A percentile compares a stretch with the other conserved stretches of the same genome.
Conservation (phyloP, 2,329 filamentous ascomycete genomes). For the Paraconiothyrium sp. region DNA sequence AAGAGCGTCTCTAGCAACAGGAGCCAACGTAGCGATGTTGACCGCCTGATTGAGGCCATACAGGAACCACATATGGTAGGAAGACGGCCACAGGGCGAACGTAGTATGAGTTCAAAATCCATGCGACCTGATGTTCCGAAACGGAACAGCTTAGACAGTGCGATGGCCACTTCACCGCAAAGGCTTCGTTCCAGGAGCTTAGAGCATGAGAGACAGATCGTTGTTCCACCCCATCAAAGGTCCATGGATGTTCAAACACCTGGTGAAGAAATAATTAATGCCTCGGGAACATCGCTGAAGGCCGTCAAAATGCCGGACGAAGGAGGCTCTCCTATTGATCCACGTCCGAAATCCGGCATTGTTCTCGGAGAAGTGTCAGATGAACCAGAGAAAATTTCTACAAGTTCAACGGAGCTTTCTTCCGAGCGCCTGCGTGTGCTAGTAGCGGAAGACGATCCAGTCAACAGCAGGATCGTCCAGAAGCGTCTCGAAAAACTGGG, state of each 20-base stretch:
- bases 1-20: conserved; percentile 52
- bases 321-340: conserved; percentile 22
- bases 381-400: conserved; percentile 23
- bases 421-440: conserved; percentile 69
- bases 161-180: conserved; percentile 18
- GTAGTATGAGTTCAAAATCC: conserved; percentile 35
- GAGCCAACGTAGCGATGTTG: conserved; percentile 69
- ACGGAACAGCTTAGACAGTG: conserved; percentile 35
- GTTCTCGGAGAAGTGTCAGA: conserved; percentile 44
- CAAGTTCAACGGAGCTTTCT: conserved; percentile 27
- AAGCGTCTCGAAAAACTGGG: conserved; percentile 82
- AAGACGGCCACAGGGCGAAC: conserved; percentile 24
- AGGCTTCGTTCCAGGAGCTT: conserved; percentile 39
- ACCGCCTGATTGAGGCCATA: conserved; percentile 76
- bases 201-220: conserved; percentile 27
- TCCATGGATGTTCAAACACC: conserved; percentile 56
- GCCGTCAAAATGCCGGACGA: conserved; percentile 60
- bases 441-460: conserved; percentile 87
- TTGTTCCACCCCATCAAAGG: conserved; percentile 40
- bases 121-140: conserved; percentile 37
- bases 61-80: conserved; percentile 62
- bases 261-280: conserved; percentile 52
- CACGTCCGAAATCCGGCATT: conserved; percentile 25
- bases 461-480: conserved; percentile 83
- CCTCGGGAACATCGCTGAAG: conserved; percentile 54